Evolutionary conservation across 1,284 basidiomycete species (phyloP).

Genomic region (Meira nashicola): DNA sequence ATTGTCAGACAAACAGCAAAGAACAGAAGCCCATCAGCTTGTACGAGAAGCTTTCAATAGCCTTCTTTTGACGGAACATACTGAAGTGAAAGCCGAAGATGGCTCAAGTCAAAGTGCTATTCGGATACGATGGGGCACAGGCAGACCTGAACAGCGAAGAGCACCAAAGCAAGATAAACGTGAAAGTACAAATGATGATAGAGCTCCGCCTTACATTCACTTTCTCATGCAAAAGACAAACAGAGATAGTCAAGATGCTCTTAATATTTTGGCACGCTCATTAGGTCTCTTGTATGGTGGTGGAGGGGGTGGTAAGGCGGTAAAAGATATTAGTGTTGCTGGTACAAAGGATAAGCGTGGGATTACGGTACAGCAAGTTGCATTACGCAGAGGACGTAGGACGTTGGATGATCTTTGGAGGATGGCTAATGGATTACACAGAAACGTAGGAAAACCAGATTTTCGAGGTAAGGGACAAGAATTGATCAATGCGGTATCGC

Average conservation of each 20-base stretch:
- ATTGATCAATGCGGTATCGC: conserved; percentile 7
- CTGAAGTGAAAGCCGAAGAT: conserved; percentile 53
- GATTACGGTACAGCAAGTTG: conserved; percentile 87
- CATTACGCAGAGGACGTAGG: conserved; percentile 71
- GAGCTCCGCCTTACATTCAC: conserved; percentile 72
- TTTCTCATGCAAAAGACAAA: conserved; percentile 97
- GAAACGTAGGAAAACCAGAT: conserved; percentile 22
- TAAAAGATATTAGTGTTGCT: conserved; percentile 77
- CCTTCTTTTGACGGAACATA: conserved; percentile 71
- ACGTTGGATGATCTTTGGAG: conserved; percentile 75
- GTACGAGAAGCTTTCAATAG: conserved; percentile 77
- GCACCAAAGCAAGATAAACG: not conserved
- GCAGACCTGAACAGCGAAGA: not conserved
- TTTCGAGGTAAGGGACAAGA: conserved; percentile 55
- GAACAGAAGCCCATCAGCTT: conserved; percentile 75
- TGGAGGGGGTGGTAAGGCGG: conserved; percentile 6
- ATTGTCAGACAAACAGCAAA: conserved; percentile 72
- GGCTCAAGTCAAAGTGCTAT: conserved; percentile 8
- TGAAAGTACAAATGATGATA: not conserved
- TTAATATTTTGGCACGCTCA: conserved; percentile 65
- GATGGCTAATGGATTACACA: conserved; percentile 56
- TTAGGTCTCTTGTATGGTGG: conserved; percentile 45
- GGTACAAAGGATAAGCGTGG: conserved; percentile 99
- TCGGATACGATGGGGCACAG: conserved; percentile 4
- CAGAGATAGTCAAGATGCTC: conserved; percentile 90